A percentile compares a stretch with the other conserved stretches of the same genome.
phyloP scores from a whole-genome alignment of 768 basidiomycete genomes.

The Phaffia tasmanica region DNA sequence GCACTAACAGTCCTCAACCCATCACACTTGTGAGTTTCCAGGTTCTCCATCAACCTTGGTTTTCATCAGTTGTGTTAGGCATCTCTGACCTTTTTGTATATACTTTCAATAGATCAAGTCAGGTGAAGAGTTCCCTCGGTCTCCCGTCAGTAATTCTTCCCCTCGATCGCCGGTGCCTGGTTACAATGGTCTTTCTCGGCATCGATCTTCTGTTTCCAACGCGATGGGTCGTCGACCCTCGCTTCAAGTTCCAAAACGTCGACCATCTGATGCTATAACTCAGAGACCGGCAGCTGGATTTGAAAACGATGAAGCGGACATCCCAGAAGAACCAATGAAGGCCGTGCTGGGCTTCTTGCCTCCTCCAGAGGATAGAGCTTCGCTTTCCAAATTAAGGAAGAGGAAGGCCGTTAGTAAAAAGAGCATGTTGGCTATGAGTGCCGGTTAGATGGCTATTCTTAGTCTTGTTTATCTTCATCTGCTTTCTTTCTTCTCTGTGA shows the following conservation, averaged over 20 bases:
- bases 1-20: conserved; percentile 53
- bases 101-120: conserved; percentile 7
- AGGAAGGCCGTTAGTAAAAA: background rate
- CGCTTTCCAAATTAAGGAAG: background rate
- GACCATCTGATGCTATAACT: conserved; percentile 32
- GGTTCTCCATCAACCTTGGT: too few species aligned
- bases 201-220: background rate
- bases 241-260: conserved; percentile 19
- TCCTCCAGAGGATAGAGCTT: conserved; percentile 31
- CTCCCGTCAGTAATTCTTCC: conserved; percentile 13
- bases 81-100: conserved; percentile 1
- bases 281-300: conserved; percentile 29
- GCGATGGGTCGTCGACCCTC: conserved; percentile 1
- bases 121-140: conserved; percentile 18
- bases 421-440: background rate
- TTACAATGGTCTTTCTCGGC: conserved; percentile 23
- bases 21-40: conserved; percentile 40
- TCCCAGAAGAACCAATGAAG: conserved; percentile 29
- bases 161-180: conserved; percentile 19
- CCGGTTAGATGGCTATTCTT: background rate
- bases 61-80: background rate
- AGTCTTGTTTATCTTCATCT: background rate
- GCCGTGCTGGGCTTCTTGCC: conserved; percentile 46
- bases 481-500: background rate
- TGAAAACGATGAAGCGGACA: conserved; percentile 19